These are phyloP conservation scores for Claviceps paspali DNA, from an alignment of 2,329 filamentous ascomycete species.

Conservation along the genomic window DNA sequence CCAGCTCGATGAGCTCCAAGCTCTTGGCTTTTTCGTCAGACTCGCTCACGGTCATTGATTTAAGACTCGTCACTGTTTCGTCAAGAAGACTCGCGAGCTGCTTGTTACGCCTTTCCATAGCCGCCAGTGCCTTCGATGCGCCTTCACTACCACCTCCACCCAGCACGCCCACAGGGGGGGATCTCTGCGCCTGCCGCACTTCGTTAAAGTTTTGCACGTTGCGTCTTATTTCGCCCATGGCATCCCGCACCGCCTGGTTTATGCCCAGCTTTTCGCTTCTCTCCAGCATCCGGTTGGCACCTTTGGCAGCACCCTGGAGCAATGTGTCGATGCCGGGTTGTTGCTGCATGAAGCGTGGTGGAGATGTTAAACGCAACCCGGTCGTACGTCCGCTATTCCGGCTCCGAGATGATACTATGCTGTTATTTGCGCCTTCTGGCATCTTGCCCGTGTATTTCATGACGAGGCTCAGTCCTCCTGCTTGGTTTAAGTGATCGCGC, in stretches of 20 bases:
- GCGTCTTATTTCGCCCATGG: constrained; percentile 63
- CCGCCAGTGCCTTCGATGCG: constrained; percentile 23
- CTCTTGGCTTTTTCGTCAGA: constrained; percentile 33
- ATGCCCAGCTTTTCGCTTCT: constrained; percentile 63
- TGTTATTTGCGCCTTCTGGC: constrained; percentile 18
- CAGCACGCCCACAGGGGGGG: constrained; percentile 20
- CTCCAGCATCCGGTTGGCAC: constrained; percentile 58
- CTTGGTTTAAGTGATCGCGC: constrained; percentile 43
- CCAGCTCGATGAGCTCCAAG: constrained; percentile 40
- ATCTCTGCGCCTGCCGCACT: constrained; percentile 27
- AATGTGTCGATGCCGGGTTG: constrained; percentile 51
- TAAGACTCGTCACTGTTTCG: constrained; percentile 47
- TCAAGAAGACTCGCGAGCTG: constrained; percentile 54
- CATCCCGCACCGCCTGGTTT: constrained; percentile 67
- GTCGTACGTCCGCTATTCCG: constrained; percentile 22
- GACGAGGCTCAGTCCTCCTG: constrained; percentile 51
- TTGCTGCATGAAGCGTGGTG: constrained; percentile 37
- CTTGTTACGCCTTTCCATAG: constrained; percentile 49
- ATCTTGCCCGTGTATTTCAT: constrained; percentile 51
- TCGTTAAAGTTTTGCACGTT: constrained; percentile 57
- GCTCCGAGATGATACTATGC: constrained; percentile 9
- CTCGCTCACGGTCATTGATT: constrained; percentile 37
- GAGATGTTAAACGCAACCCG: constrained; percentile 29
- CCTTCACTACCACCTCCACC: constrained; percentile 22
- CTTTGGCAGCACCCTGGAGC: constrained; percentile 62